Conservation (phyloP, 2,329 filamentous ascomycete species). For the Paramyrothecium roridum region DNA sequence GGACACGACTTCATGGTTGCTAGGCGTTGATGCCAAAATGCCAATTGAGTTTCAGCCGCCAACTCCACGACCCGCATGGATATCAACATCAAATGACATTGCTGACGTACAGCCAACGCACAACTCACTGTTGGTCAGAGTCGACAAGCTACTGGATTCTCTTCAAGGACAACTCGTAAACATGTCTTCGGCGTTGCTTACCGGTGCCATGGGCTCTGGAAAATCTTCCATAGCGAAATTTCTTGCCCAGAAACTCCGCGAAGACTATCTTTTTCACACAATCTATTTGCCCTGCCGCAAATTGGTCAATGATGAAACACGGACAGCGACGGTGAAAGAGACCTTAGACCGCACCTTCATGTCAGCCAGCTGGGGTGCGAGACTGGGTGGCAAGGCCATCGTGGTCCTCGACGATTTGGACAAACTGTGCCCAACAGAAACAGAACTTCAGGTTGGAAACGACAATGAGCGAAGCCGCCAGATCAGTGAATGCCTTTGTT, state of each 20-base stretch:
- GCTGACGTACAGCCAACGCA: conserved; percentile 55
- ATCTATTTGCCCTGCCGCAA: conserved; percentile 85
- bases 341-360: conserved; percentile 81
- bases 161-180: conserved; percentile 75
- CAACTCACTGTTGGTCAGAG: conserved; percentile 71
- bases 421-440: conserved; percentile 88
- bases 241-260: conserved; percentile 69
- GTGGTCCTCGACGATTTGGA: conserved; percentile 93
- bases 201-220: conserved; percentile 84
- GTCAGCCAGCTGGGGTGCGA: conserved; percentile 84
- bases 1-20: conserved; percentile 63
- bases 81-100: conserved; percentile 37
- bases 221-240: conserved; percentile 80
- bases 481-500: conserved; percentile 83
- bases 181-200: conserved; percentile 84
- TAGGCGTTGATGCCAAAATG: conserved; percentile 72
- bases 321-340: conserved; percentile 88
- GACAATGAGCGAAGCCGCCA: conserved; percentile 92
- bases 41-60: conserved; percentile 74
- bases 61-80: conserved; percentile 61
- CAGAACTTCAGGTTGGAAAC: conserved; percentile 87
- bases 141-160: conserved; percentile 72
- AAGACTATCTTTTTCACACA: conserved; percentile 73
- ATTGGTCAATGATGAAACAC: conserved; percentile 85
- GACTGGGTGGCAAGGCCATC: conserved; percentile 77